These are phyloP conservation scores for Amauroascus niger DNA, from an alignment of 2,329 filamentous ascomycete species.

Conservation along the genomic window DNA sequence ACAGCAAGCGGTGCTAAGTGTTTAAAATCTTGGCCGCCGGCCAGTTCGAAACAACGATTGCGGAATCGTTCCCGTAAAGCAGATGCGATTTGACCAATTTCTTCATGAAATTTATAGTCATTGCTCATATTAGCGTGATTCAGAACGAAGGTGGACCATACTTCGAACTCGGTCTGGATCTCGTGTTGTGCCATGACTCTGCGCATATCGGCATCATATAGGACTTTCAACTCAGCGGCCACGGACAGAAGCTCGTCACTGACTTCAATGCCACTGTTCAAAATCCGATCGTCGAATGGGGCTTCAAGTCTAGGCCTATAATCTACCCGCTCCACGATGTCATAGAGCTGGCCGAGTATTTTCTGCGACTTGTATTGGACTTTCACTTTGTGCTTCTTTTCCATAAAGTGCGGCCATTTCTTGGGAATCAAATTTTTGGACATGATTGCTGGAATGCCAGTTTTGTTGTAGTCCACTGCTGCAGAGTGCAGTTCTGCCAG, in stretches of 20 bases:
- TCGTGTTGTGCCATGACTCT: slow-evolving; percentile 78
- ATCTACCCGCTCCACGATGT: slow-evolving; percentile 58
- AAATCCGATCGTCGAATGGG: slow-evolving; percentile 66
- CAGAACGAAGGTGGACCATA: slow-evolving; percentile 79
- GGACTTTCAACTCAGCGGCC: slow-evolving; percentile 57
- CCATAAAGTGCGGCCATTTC: slow-evolving; percentile 80
- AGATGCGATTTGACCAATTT: slow-evolving; percentile 59
- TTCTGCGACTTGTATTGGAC: slow-evolving; percentile 56
- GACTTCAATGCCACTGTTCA: slow-evolving; percentile 50
- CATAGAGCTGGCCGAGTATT: slow-evolving; percentile 72
- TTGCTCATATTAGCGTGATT: slow-evolving; percentile 59
- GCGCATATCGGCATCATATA: slow-evolving; percentile 68
- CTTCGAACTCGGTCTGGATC: slow-evolving; percentile 79
- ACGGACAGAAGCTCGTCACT: slow-evolving; percentile 46
- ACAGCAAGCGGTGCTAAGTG: slow-evolving; percentile 63
- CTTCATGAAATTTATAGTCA: slow-evolving; percentile 82
- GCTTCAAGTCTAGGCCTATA: slow-evolving; percentile 65
- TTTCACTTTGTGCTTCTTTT: slow-evolving; percentile 47
- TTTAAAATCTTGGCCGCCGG: slow-evolving; percentile 50
- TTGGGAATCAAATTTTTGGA: slow-evolving; percentile 49
- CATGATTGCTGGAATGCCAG: slow-evolving; percentile 66
- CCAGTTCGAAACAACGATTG: slow-evolving; percentile 54
- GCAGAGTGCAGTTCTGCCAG: slow-evolving; percentile 75
- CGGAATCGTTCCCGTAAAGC: slow-evolving; percentile 61
- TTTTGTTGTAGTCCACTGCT: slow-evolving; percentile 92